Evolutionary conservation across 2,329 filamentous ascomycete genomes (phyloP).

Genomic region (Emericellopsis atlantica): DNA sequence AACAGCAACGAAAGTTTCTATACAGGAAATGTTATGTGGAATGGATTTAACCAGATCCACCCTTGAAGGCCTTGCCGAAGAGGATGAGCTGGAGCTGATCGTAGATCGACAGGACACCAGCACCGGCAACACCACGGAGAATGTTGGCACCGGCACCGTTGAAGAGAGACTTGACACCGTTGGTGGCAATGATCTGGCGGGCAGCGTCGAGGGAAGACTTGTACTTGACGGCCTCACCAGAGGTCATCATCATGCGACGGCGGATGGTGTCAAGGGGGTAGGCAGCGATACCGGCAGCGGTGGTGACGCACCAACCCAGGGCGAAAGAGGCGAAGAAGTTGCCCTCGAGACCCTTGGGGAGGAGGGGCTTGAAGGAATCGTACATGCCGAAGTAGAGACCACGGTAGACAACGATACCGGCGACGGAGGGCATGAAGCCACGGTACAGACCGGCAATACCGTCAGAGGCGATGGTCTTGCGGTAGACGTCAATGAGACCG

Average conservation of each 20-base stretch:
- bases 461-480: slow-evolving; percentile 97
- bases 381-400: slow-evolving; percentile 99
- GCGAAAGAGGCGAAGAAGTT: slow-evolving; percentile 99
- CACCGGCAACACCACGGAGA: slow-evolving; percentile 99
- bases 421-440: slow-evolving; percentile 99
- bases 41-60: slow-evolving; percentile 20
- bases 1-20: slow-evolving; percentile 21
- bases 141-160: slow-evolving; percentile 99
- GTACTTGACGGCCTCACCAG: slow-evolving; percentile 98
- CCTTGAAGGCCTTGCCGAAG: slow-evolving; percentile 99
- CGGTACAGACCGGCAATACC: slow-evolving; percentile 99
- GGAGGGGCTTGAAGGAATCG: slow-evolving; percentile 99
- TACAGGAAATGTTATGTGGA: slow-evolving; percentile 21
- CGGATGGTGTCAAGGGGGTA: slow-evolving; percentile 99
- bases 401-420: slow-evolving; percentile 99
- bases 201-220: slow-evolving; percentile 89
- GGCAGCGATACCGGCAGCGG: slow-evolving; percentile 99
- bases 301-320: slow-evolving; percentile 98
- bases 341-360: slow-evolving; percentile 81
- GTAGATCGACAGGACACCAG: slow-evolving; percentile 99
- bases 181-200: slow-evolving; percentile 92
- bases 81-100: slow-evolving; percentile 98
- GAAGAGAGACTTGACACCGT: slow-evolving; percentile 98
- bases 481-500: slow-evolving; percentile 98
- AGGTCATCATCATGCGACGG: slow-evolving; percentile 99